Percentiles rank a stretch among this genome's conserved stretches.
Evolutionary conservation across 768 basidiomycete species (phyloP).

Genomic region (Phylloporus arenicola): DNA sequence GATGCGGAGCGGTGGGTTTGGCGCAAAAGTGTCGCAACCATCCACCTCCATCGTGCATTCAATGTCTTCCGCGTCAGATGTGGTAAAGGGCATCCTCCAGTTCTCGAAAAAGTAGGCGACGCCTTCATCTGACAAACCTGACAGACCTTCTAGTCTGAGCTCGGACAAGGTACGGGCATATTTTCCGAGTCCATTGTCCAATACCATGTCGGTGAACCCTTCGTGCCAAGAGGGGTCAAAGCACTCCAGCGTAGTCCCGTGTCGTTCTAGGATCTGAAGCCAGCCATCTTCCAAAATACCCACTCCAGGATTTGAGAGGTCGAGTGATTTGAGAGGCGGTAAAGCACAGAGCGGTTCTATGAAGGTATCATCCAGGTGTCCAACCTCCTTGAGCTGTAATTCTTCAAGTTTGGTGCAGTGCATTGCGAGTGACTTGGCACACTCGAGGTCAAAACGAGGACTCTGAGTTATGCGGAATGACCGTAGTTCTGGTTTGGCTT

Average conservation of each 20-base stretch:
- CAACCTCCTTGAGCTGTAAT: conserved; percentile 76
- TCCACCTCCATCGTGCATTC: conserved; percentile 21
- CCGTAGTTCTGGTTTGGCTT: conserved; percentile 54
- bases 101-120: conserved; percentile 61
- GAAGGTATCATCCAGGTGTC: conserved; percentile 62
- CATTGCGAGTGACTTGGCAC: conserved; percentile 52
- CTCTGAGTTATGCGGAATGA: conserved; percentile 80
- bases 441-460: conserved; percentile 75
- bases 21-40: conserved; percentile 5
- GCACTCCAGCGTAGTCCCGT: conserved; percentile 52
- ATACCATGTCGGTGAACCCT: conserved; percentile 53
- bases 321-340: conserved; percentile 48
- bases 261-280: conserved; percentile 44
- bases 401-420: conserved; percentile 52
- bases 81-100: conserved; percentile 35
- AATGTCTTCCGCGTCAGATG: conserved; percentile 7
- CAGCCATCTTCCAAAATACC: conserved; percentile 51
- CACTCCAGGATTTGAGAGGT: conserved; percentile 62
- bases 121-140: conserved; percentile 64
- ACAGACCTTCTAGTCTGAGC: conserved; percentile 51
- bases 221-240: conserved; percentile 72
- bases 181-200: conserved; percentile 54
- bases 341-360: conserved; percentile 42
- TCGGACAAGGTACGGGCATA: conserved; percentile 43
- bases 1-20: conserved; percentile 43